A percentile compares a stretch with the other conserved stretches of the same genome.
phyloP scores from a whole-genome alignment of 345 rosid species.

The Eucalyptus shirleyi region DNA sequence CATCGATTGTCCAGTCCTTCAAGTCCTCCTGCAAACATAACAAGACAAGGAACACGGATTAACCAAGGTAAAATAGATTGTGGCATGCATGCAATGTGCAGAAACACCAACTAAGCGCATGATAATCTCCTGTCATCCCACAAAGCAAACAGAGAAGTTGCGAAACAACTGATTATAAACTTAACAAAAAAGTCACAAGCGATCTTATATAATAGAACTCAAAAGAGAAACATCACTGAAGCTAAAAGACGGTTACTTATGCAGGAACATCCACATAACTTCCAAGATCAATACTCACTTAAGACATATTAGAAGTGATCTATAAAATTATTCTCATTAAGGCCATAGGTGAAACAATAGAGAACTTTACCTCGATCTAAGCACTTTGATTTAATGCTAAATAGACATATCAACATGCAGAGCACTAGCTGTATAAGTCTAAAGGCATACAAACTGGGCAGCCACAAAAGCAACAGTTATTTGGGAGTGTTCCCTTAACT shows the following conservation, averaged over 20 bases:
- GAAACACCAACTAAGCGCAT: not conserved
- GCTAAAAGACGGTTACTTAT: not conserved
- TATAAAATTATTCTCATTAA: not conserved
- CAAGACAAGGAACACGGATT: not conserved
- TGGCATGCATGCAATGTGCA: too few relatives aligned
- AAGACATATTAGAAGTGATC: not conserved
- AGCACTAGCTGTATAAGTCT: not conserved
- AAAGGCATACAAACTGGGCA: not conserved
- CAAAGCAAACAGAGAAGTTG: not conserved
- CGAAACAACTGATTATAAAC: not conserved
- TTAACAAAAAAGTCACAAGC: not conserved
- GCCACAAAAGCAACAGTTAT: not conserved
- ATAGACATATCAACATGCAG: not conserved
- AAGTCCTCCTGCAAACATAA: slow-evolving; percentile 47
- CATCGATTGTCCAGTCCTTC: slow-evolving; percentile 89
- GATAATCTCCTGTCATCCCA: not conserved
- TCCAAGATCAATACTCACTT: not conserved
- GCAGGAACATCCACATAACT: not conserved
- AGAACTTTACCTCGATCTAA: not conserved
- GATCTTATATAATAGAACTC: not conserved
- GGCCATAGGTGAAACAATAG: not conserved
- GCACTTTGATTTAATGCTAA: not conserved
- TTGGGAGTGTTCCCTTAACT: not conserved
- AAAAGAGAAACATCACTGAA: not conserved
- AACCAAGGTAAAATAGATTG: not conserved